phyloP scores from a whole-genome alignment of 306 rosid genomes.

The Sicyos edulis region DNA sequence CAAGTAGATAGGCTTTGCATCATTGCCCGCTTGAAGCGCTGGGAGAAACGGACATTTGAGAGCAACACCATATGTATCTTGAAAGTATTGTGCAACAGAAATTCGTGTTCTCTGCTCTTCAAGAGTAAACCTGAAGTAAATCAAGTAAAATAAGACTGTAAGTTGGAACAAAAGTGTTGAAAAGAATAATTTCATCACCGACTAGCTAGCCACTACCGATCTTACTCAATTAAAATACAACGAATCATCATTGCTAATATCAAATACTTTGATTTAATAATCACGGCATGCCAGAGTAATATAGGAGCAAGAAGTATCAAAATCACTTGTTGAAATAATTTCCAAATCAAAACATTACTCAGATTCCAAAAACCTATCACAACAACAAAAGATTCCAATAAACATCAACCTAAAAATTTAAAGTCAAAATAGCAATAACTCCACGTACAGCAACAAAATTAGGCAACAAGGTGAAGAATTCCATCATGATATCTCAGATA shows the following conservation, averaged over 20 bases:
- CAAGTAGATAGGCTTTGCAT: slow-evolving; percentile 43
- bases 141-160: background rate
- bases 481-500: background rate
- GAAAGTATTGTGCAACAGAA: slow-evolving; percentile 43
- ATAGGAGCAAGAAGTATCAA: background rate
- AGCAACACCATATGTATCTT: slow-evolving; percentile 31
- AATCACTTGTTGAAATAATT: background rate
- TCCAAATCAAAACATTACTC: background rate
- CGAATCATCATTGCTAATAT: background rate
- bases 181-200: background rate
- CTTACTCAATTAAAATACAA: background rate
- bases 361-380: background rate
- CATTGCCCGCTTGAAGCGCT: slow-evolving; percentile 70
- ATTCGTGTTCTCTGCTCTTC: slow-evolving; percentile 29
- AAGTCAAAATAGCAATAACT: background rate
- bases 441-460: background rate
- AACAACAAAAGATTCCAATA: background rate
- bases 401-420: background rate
- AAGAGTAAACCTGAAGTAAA: slow-evolving; percentile 46
- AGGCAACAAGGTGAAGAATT: background rate
- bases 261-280: background rate
- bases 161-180: background rate
- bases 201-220: background rate
- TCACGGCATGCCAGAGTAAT: background rate
- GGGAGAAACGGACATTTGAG: slow-evolving; percentile 34